These are phyloP conservation scores for Mimosa bimucronata DNA, from an alignment of 306 rosid species.

Conservation along the genomic window DNA sequence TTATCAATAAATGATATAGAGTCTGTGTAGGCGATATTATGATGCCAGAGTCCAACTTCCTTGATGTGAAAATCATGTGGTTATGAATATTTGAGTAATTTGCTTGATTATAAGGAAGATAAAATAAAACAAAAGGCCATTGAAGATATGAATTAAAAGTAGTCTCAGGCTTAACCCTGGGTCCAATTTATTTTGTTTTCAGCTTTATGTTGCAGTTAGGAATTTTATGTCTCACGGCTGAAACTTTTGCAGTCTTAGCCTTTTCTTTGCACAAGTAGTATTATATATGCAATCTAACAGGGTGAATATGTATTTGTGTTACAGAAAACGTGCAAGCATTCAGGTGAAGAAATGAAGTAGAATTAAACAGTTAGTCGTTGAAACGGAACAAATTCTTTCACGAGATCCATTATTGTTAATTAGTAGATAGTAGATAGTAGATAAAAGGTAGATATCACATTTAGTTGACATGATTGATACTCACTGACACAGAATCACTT, in stretches of 20 bases:
- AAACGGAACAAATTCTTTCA: conserved; percentile 23
- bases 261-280: conserved; percentile 20
- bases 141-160: neutral
- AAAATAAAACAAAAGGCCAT: neutral
- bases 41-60: neutral
- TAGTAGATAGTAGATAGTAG: too few species aligned
- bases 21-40: neutral
- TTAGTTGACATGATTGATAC: conserved; percentile 31
- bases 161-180: neutral
- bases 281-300: conserved; percentile 24
- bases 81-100: conserved; percentile 23
- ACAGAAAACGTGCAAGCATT: conserved; percentile 46
- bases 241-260: neutral
- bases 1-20: neutral
- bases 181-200: conserved; percentile 23
- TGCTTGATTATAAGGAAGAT: neutral
- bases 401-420: neutral
- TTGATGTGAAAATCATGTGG: conserved; percentile 4
- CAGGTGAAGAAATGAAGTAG: conserved; percentile 25
- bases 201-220: conserved; percentile 19
- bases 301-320: conserved; percentile 33
- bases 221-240: neutral
- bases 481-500: conserved; percentile 28
- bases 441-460: conserved; percentile 31
- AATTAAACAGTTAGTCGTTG: conserved; percentile 12